Base-by-base conservation (phyloP, 2,329 filamentous ascomycete species). In the Harringtonia lauricola region DNA sequence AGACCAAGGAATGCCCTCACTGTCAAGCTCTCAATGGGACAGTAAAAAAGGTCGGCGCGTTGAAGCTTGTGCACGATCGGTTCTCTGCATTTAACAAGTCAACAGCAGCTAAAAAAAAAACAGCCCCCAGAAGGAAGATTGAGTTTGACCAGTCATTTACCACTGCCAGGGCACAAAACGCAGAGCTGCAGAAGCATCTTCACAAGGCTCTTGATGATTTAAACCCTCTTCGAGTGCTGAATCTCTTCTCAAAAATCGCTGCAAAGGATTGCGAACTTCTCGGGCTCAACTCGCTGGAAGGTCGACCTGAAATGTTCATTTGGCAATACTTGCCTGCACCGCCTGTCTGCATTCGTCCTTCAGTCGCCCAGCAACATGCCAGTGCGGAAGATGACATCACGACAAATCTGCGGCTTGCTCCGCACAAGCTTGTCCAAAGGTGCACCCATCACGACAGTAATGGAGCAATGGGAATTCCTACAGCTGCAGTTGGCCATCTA, bases 401-500 rank as follows among this genome's bases (percentile, higher is more conserved):
- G 0, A 89, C 90, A 43, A 95, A 95, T 94, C 50, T 95, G 89
- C 57, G 83, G 84, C 44, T 78, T 94, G 54, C 86, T 98, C 49
- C 81, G 83, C 40, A 83, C 85, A 19, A 86, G 87, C 0, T 63
- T 96, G 15, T 74, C 83, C 47, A 88, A 87, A 52, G 90, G 90
- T 10, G 85, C 89, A 15, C 79, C 87, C 0, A 74, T 96, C 2
- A 78, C 84, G 52, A 94, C 86, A 1, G 85, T 96, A 45, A 94
- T 96, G 80, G 92, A 96, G 59, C 88, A 95, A 55, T 98, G 92
- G 90, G 92, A 96, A 57, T 96, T 90, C 56, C 68, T 98, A 47
- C 89, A 95, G 57, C 74, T 94, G 8, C 89, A 96, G 56, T 86
- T 96, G 47, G 92, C 90, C 49, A 88, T 96, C 72, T 96, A 96